A percentile compares a stretch with the other conserved stretches of the same genome.
phyloP scores from a whole-genome alignment of 176 grass and related monocot genomes.

The Dactylis glomerata region DNA sequence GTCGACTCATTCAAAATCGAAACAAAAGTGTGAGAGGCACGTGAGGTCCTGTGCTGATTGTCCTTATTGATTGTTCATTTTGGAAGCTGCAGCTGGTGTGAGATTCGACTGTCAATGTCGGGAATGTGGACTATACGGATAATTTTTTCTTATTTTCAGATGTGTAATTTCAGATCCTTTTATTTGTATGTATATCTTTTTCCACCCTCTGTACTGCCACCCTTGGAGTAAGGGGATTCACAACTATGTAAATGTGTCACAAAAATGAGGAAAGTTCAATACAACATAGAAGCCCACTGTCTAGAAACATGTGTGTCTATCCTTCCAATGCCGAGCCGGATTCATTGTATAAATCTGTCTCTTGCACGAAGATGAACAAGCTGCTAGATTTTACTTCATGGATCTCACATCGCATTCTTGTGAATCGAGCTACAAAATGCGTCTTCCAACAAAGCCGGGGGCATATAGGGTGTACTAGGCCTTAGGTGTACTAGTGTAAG shows the following conservation, averaged over 20 bases:
- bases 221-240: neutral
- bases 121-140: constrained; percentile 36
- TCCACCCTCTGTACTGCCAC: neutral
- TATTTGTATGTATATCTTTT: neutral
- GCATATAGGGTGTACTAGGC: neutral
- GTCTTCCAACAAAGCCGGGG: neutral
- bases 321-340: neutral
- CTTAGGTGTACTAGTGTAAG: too few relatives aligned
- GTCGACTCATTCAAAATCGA: constrained; percentile 81
- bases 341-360: neutral
- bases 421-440: neutral
- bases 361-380: neutral
- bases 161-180: neutral
- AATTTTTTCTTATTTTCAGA: neutral
- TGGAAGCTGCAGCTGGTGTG: neutral
- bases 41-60: neutral
- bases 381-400: neutral
- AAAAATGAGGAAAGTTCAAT: neutral
- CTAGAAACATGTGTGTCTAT: neutral
- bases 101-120: constrained; percentile 25
- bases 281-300: neutral
- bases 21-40: constrained; percentile 38
- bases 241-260: constrained; percentile 12
- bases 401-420: neutral
- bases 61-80: constrained; percentile 32